Evolutionary conservation across 202 grass and related monocot species (phyloP).

Genomic region (Sporobolus alterniflorus): DNA sequence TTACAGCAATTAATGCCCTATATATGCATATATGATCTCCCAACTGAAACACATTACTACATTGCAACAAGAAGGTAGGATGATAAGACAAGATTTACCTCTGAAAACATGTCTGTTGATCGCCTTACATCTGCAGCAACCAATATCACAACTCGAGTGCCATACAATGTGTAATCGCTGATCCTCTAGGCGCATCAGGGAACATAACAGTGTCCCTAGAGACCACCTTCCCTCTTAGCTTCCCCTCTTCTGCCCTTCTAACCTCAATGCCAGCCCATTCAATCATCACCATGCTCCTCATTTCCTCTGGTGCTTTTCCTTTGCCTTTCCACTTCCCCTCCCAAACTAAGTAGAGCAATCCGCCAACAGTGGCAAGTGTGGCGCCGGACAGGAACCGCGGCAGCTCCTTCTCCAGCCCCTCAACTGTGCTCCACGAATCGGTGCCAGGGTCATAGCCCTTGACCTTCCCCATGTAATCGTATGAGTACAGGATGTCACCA

Average conservation of each 20-base stretch:
- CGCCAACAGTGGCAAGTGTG: slow-evolving; percentile 66
- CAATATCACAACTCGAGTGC: slow-evolving; percentile 69
- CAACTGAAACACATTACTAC: no score
- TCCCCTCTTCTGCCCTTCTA: slow-evolving; percentile 26
- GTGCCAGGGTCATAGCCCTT: slow-evolving; percentile 65
- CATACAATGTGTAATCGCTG: slow-evolving; percentile 70
- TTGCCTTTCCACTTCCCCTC: slow-evolving; percentile 65
- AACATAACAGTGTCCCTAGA: slow-evolving; percentile 67
- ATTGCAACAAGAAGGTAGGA: background rate
- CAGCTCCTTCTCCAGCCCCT: slow-evolving; percentile 68
- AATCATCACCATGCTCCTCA: slow-evolving; percentile 63
- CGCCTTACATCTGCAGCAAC: slow-evolving; percentile 11
- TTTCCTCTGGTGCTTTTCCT: slow-evolving; percentile 1
- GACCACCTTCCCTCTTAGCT: slow-evolving; percentile 63
- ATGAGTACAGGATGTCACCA: slow-evolving; percentile 77
- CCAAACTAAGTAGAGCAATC: slow-evolving; percentile 87
- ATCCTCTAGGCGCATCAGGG: slow-evolving; percentile 47
- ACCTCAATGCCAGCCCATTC: slow-evolving; percentile 88
- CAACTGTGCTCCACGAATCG: slow-evolving; percentile 70
- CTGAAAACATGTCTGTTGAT: background rate
- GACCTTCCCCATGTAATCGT: slow-evolving; percentile 88
- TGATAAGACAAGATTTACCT: slow-evolving; percentile 1
- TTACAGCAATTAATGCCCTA: no score
- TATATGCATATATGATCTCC: no score
- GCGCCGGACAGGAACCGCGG: slow-evolving; percentile 78